Evolutionary conservation across 2,329 filamentous ascomycete genomes (phyloP), one percentile per base, ranked within the genome.

Genomic region (Cladophialophora carrionii): DNA sequence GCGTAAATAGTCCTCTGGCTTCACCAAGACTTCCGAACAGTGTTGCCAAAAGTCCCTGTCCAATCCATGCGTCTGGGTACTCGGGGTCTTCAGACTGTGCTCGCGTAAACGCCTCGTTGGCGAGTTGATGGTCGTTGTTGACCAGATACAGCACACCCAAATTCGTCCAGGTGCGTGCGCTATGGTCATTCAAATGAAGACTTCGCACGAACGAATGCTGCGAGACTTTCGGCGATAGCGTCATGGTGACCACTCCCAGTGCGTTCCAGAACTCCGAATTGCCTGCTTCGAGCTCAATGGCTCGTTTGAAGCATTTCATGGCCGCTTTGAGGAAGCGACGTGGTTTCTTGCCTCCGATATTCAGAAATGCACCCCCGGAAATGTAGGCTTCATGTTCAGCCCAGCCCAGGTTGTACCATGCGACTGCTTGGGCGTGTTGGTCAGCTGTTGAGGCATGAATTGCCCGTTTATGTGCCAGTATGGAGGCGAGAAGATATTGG

Each of bases 191-290:
- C 17, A 99, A 81, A 76, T 96, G 90, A n/a, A 99, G 77, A 71
- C 93, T 96, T 71, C 96, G 85, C 12, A 96, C 90, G 72, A 99
- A 94, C 0, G 95, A 88, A 76, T 99, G 96, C 76, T 99, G 95
- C 0, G 95, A 88, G 1, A 99, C 91, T 63, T 89, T 88, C 0
- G 93, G 90, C 73, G 91, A 97, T 70, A 97, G 84, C 53, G 87
- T 87, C 68, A 91, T 93, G 1, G 95, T 97, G 29, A 91, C 92
- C 3, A 98, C 91, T 57, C 94, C 95, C 2, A 99, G 83, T 0
- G 95, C 89, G 74, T 98, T 98, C 95, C 95, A 99, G 76, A 98
- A 98, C 71, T 98, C 94, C 0, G 91, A 82, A 74, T 98, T 99
- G 58, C 92, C 91, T 6, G 93, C 90, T 77, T 99, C 96, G 0